Conservation (phyloP, 257 asterid species). For the Salvia miltiorrhiza region DNA sequence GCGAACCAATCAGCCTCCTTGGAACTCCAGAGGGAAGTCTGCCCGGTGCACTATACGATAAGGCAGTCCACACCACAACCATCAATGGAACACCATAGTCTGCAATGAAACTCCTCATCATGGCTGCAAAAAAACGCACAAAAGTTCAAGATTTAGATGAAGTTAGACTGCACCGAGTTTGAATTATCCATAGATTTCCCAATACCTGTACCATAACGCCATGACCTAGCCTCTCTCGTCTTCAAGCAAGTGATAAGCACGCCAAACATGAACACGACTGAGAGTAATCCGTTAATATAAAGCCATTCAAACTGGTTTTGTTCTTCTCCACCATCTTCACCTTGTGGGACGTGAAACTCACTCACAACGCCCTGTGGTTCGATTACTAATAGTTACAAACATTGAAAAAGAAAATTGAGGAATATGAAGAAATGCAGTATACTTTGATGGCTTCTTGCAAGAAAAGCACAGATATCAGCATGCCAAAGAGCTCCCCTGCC, state of each 20-base stretch:
- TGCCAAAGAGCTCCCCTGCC: constrained; percentile 92
- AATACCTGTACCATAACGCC: constrained; percentile 55
- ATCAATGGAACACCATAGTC: constrained; percentile 60
- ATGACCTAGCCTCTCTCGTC: constrained; percentile 50
- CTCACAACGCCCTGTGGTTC: constrained; percentile 45
- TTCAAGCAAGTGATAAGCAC: constrained; percentile 45
- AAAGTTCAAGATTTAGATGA: background rate
- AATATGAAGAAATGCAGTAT: background rate
- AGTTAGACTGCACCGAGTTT: background rate
- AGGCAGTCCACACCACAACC: constrained; percentile 54
- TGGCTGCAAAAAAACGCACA: constrained; percentile 26
- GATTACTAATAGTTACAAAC: background rate
- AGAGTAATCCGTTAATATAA: constrained; percentile 49
- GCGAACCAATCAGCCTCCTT: constrained; percentile 42
- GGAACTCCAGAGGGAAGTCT: constrained; percentile 49
- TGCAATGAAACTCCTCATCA: constrained; percentile 42
- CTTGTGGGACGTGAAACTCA: constrained; percentile 46
- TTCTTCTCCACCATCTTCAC: constrained; percentile 35
- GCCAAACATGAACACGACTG: constrained; percentile 44
- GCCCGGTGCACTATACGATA: constrained; percentile 40
- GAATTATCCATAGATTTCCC: background rate
- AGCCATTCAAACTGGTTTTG: constrained; percentile 42
- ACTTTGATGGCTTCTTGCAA: constrained; percentile 89
- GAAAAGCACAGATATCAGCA: constrained; percentile 84
- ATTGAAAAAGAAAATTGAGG: background rate